These are phyloP conservation scores for Comarum palustre DNA, from an alignment of 306 rosid genomes.

Conservation along the genomic window DNA sequence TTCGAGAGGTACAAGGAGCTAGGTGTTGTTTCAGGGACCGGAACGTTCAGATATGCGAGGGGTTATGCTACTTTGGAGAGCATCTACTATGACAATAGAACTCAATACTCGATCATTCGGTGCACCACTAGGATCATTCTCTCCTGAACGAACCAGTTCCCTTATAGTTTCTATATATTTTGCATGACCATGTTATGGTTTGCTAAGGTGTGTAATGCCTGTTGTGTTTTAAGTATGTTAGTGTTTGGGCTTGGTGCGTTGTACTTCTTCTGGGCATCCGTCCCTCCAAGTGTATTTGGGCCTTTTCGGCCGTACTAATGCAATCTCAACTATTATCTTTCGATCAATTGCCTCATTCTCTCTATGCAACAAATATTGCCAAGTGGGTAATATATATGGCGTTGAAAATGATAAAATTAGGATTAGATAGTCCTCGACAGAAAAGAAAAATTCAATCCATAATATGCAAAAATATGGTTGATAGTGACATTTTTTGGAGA, in stretches of 20 bases:
- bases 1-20: constrained; percentile 34
- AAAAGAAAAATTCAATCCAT: too few species aligned
- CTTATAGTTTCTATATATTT: not conserved
- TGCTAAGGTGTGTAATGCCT: not conserved
- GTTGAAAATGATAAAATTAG: too few species aligned
- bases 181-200: not conserved
- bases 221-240: not conserved
- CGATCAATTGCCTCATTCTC: too few species aligned
- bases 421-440: too few species aligned
- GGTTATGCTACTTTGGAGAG: constrained; percentile 32
- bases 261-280: not conserved
- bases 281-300: not conserved
- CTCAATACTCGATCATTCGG: constrained; percentile 22
- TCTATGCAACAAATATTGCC: too few species aligned
- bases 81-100: constrained; percentile 24
- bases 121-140: constrained; percentile 4
- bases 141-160: not conserved
- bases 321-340: not conserved
- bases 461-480: too few species aligned
- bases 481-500: too few species aligned
- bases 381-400: too few species aligned
- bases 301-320: not conserved
- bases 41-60: constrained; percentile 38
- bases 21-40: constrained; percentile 47
- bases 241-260: not conserved